Conservation (phyloP, 2,329 filamentous ascomycete species). For the Aspergillus nomiae region DNA sequence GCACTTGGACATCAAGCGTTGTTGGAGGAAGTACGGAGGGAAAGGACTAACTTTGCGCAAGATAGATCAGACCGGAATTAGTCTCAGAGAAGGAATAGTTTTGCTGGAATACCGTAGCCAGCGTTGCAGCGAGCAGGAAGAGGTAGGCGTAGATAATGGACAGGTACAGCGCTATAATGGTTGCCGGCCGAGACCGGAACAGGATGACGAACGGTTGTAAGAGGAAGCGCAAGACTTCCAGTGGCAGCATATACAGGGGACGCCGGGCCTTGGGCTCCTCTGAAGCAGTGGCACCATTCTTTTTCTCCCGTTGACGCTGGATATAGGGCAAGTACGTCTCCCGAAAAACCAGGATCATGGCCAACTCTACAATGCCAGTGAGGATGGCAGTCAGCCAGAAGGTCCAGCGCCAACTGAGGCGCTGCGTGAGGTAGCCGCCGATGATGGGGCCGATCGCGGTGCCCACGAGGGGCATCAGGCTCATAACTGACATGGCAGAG, state of each 20-base stretch:
- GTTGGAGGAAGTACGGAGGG: too few species aligned
- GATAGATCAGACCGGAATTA: constrained; percentile 7
- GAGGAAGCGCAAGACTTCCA: background rate
- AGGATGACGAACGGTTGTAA: constrained; percentile 10
- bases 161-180: constrained; percentile 12
- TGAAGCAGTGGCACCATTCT: too few species aligned
- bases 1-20: too few species aligned
- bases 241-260: too few species aligned
- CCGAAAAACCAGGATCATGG: constrained; percentile 4
- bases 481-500: constrained; percentile 5
- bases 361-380: background rate
- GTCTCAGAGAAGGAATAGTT: constrained; percentile 7
- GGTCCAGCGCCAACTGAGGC: constrained; percentile 8
- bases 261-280: too few species aligned
- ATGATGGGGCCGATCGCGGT: constrained; percentile 6
- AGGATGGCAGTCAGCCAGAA: constrained; percentile 10
- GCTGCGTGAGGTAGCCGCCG: constrained; percentile 6
- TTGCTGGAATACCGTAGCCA: constrained; percentile 9
- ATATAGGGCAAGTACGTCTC: constrained; percentile 8
- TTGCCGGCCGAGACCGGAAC: constrained; percentile 4
- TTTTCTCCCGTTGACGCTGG: background rate
- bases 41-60: background rate
- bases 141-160: constrained; percentile 7
- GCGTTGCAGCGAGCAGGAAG: constrained; percentile 5
- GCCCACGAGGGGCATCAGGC: constrained; percentile 5